These are phyloP conservation scores for Psophocarpus tetragonolobus DNA, from an alignment of 306 rosid genomes.

Conservation along the genomic window DNA sequence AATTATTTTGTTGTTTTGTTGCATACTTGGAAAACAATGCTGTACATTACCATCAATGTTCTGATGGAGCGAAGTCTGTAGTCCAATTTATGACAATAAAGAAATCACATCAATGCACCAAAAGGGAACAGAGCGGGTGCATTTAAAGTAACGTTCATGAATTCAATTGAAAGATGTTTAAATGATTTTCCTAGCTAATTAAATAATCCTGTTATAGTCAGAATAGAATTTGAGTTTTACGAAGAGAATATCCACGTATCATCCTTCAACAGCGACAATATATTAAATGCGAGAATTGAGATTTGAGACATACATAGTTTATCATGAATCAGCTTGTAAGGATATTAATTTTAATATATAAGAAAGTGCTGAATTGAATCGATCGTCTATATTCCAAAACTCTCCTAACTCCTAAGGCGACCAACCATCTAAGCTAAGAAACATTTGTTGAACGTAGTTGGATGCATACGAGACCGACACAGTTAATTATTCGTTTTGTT, in stretches of 20 bases:
- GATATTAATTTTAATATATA: not conserved
- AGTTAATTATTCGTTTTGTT: not conserved
- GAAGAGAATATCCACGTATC: not conserved
- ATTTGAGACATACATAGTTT: not conserved
- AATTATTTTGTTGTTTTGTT: constrained; percentile 60
- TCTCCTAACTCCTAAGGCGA: not conserved
- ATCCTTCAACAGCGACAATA: not conserved
- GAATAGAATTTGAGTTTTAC: constrained; percentile 6
- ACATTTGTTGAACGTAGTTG: not conserved
- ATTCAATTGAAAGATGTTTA: not conserved
- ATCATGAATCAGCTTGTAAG: not conserved
- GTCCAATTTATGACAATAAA: constrained; percentile 38
- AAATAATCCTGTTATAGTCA: not conserved
- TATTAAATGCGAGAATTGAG: not conserved
- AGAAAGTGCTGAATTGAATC: not conserved
- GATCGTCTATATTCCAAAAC: not conserved
- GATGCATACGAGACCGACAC: not conserved
- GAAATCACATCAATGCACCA: constrained; percentile 45
- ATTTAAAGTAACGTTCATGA: constrained; percentile 36
- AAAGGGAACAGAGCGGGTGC: constrained; percentile 24
- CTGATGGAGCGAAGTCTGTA: constrained; percentile 31
- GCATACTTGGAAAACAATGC: constrained; percentile 37
- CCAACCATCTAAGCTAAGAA: not conserved
- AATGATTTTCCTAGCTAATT: not conserved
- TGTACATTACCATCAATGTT: constrained; percentile 31